Conservation (phyloP, 192 early-diverging fungal genomes). For the Kickxella alabastrina region DNA sequence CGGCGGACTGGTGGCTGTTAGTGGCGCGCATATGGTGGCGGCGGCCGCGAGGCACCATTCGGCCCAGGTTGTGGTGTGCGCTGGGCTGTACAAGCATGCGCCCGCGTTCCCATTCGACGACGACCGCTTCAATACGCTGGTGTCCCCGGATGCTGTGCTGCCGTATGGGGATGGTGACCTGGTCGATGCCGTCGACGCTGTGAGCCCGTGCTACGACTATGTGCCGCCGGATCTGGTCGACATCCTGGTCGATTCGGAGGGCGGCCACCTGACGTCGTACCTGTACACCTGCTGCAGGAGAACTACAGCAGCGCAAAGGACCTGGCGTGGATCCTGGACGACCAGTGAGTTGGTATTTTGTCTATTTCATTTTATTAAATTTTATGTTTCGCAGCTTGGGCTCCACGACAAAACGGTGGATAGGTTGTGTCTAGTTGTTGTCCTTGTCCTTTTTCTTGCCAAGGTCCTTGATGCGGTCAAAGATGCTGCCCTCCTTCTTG, state of each 20-base stretch:
- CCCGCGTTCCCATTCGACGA: constrained; percentile 85
- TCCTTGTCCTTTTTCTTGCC: constrained; percentile 43
- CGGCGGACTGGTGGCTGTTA: constrained; percentile 82
- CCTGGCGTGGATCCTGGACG: constrained; percentile 39
- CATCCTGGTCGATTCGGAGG: constrained; percentile 87
- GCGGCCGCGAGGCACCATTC: constrained; percentile 90
- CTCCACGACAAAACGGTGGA: background rate
- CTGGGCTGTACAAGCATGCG: constrained; percentile 85
- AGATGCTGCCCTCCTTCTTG: constrained; percentile 45
- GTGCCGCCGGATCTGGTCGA: constrained; percentile 86
- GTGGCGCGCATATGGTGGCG: constrained; percentile 78
- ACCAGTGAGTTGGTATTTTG: constrained; percentile 3
- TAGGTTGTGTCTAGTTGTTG: constrained; percentile 14
- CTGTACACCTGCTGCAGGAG: constrained; percentile 72
- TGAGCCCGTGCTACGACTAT: constrained; percentile 91
- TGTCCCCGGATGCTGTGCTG: constrained; percentile 76
- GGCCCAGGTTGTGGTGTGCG: constrained; percentile 88
- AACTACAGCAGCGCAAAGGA: constrained; percentile 50
- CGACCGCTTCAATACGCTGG: constrained; percentile 73
- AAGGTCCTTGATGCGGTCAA: constrained; percentile 48
- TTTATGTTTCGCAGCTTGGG: background rate
- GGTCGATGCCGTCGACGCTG: constrained; percentile 72
- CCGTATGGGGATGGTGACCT: constrained; percentile 77
- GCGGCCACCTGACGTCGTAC: constrained; percentile 73
- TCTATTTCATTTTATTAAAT: background rate